Evolutionary conservation across 78 protist genomes (phyloP).

Genomic region (Parvularia atlantis): DNA sequence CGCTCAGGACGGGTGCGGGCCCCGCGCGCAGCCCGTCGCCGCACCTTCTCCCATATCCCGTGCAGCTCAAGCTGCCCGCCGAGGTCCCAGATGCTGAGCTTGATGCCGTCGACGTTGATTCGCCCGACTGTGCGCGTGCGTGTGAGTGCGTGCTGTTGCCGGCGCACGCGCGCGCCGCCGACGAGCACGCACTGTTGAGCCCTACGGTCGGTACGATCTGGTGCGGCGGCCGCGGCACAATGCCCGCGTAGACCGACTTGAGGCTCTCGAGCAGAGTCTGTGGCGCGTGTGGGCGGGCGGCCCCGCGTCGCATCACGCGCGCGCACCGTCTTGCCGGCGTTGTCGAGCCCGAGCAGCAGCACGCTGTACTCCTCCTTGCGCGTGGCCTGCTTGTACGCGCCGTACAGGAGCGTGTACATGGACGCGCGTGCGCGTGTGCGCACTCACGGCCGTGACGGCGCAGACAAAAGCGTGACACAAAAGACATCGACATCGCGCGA

Average conservation of each 20-base stretch:
- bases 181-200: constrained; percentile 29
- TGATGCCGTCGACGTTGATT: constrained; percentile 30
- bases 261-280: neutral
- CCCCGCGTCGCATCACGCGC: neutral
- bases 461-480: too few species aligned
- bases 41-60: constrained; percentile 54
- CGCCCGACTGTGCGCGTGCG: constrained; percentile 28
- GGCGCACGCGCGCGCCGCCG: neutral
- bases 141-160: neutral
- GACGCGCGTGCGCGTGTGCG: too few species aligned
- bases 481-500: too few species aligned
- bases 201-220: constrained; percentile 72
- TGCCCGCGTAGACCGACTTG: neutral
- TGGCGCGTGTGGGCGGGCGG: neutral
- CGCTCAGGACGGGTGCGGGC: neutral
- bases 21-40: neutral
- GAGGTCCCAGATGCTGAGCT: constrained; percentile 74
- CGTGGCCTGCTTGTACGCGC: too few species aligned
- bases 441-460: too few species aligned
- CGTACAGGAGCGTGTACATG: too few species aligned
- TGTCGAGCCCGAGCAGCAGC: constrained; percentile 74
- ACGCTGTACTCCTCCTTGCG: constrained; percentile 38
- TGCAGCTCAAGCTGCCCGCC: constrained; percentile 71
- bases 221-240: constrained; percentile 14
- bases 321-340: constrained; percentile 58